Base-by-base conservation (phyloP, 306 rosid species). In the Phaseolus lunatus region DNA sequence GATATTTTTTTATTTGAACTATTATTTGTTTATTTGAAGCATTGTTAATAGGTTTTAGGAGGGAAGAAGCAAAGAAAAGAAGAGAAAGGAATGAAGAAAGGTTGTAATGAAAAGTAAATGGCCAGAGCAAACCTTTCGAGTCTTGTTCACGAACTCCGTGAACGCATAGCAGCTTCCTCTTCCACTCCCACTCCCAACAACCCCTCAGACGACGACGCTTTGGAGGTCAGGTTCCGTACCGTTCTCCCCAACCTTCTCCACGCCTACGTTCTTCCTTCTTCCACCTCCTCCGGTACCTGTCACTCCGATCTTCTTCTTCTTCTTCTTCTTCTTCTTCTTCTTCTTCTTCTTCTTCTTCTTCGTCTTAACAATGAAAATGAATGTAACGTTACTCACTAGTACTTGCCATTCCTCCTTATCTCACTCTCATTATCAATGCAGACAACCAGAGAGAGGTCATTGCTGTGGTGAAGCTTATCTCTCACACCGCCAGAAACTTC, bases 211-310 rank as follows among this genome's bases (percentile, higher is more conserved):
- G 93, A 90, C 85, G 85, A 72, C 77, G 97, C 84, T 72, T 83
- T 92, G 86, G 91, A 89, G 64, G 56, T 39, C 48, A 58, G 97
- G 41, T 95, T 95, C 87, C 96, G 98, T n/a, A 79, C 88, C 49
- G 90, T 95, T 49, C 92, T 95, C 29, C 98, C 96, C 58, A 82
- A 87, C 83, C 97, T 95, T 52, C 90, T 95, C 56, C 88, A 87
- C 45, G 50, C 92, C 47, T 78, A 85, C 20, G 92, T 92, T 70
- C 83, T 86, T 27, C 91, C 98, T 29, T 85, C 94, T 78, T 83
- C 96, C 58, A 79, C 94, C 53, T 73, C 48, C 48, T 18, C 96
- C 48, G 96, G 94, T 79, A 89, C 7, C 35, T 31, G 1, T 31
- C 6, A 31, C 5, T 31, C 4, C 35, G 1, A 31, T 31, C 35